A percentile compares a stretch with the other conserved stretches of the same genome.
Conservation (phyloP, 2,329 filamentous ascomycete genomes). For the Calonectria henricotiae region DNA sequence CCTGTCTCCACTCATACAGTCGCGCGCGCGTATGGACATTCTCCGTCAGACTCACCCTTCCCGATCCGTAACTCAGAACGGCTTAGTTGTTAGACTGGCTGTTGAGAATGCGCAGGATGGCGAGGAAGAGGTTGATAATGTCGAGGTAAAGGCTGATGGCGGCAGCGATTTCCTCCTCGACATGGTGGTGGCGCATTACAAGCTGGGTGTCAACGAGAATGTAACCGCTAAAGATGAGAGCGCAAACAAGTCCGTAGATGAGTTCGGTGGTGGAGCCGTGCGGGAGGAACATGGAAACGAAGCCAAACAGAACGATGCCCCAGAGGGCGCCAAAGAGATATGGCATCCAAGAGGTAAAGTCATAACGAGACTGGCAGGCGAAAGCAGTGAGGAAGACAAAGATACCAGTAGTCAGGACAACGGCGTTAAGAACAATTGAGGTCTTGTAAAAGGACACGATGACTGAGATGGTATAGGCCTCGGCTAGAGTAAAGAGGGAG, state of each 20-base stretch:
- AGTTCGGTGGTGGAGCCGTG: constrained; percentile 87
- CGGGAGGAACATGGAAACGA: constrained; percentile 93
- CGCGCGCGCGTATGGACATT: background rate
- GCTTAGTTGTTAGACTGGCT: constrained; percentile 93
- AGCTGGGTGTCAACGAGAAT: constrained; percentile 97
- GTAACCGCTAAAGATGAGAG: constrained; percentile 93
- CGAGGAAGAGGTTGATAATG: constrained; percentile 96
- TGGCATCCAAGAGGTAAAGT: constrained; percentile 97
- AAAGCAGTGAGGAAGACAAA: constrained; percentile 88
- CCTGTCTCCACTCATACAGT: constrained; percentile 1
- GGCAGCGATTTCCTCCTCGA: constrained; percentile 97
- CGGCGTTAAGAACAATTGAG: constrained; percentile 88
- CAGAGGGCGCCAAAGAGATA: constrained; percentile 94
- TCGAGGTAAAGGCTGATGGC: constrained; percentile 96
- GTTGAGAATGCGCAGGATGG: constrained; percentile 96
- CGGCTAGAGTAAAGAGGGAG: constrained; percentile 88
- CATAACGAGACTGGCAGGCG: constrained; percentile 97
- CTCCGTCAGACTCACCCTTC: constrained; percentile 4
- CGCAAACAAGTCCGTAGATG: constrained; percentile 85
- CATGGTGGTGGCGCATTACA: constrained; percentile 95
- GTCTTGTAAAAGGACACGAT: constrained; percentile 93
- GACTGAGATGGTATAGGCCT: constrained; percentile 94
- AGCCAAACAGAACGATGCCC: constrained; percentile 92
- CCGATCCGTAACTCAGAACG: background rate
- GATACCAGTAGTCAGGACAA: constrained; percentile 88